Evolutionary conservation across 352 stramenopile genomes (phyloP).

Genomic region (Globisporangium nunn): DNA sequence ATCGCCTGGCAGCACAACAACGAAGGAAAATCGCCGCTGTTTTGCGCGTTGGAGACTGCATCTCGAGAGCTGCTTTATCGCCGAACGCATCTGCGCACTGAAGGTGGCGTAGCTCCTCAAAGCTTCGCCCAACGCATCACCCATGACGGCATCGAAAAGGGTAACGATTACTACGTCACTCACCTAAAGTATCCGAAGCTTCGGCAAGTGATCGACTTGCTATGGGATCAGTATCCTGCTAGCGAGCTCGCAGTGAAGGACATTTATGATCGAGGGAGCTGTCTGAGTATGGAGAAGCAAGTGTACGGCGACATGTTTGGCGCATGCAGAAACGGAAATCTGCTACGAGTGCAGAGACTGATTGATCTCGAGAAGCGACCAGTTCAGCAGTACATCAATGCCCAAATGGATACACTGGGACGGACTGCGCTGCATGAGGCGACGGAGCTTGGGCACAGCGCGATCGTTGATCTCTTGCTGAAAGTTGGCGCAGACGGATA

Average conservation of each 20-base stretch:
- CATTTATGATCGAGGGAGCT: constrained; percentile 25
- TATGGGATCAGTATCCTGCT: constrained; percentile 45
- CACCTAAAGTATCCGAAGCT: constrained; percentile 38
- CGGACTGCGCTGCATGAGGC: constrained; percentile 54
- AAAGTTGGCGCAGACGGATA: constrained; percentile 52
- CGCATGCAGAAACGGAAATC: constrained; percentile 44
- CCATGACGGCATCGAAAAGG: constrained; percentile 6
- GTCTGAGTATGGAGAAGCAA: constrained; percentile 37
- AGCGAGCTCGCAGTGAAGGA: constrained; percentile 23
- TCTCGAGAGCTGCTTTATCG: constrained; percentile 7
- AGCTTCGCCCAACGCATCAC: background rate
- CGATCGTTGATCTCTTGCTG: constrained; percentile 46
- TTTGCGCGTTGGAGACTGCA: constrained; percentile 40
- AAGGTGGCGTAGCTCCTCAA: background rate
- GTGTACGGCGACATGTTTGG: constrained; percentile 51
- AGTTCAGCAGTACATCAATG: constrained; percentile 41
- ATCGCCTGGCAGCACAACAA: constrained; percentile 31
- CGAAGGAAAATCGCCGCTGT: constrained; percentile 48
- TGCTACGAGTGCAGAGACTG: constrained; percentile 42
- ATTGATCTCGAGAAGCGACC: constrained; percentile 54
- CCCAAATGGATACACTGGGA: constrained; percentile 26
- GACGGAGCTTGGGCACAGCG: constrained; percentile 46
- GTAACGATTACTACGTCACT: constrained; percentile 31
- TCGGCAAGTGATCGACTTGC: constrained; percentile 56
- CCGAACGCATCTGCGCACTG: background rate